phyloP scores from a whole-genome alignment of 169 alveolate species.

The Theileria parva region DNA sequence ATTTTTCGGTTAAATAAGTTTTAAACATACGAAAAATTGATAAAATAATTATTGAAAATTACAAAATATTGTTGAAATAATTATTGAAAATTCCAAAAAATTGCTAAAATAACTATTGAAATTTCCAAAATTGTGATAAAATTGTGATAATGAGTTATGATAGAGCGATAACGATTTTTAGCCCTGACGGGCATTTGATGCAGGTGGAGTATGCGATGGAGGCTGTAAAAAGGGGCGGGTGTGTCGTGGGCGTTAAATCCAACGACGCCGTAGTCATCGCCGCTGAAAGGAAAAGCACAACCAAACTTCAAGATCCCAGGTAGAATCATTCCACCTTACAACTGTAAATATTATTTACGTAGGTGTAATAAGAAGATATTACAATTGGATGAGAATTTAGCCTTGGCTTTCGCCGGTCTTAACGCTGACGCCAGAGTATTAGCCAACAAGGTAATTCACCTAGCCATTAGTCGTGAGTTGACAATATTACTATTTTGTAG shows the following conservation, averaged over 20 bases:
- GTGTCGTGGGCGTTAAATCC: constrained; percentile 96
- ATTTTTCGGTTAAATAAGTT: no score
- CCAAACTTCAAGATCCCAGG: constrained; percentile 91
- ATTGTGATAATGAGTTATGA: constrained; percentile 88
- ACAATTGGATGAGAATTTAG: constrained; percentile 90
- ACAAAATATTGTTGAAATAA: background rate
- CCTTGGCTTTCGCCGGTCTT: constrained; percentile 97
- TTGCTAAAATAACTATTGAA: background rate
- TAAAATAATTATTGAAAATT: background rate
- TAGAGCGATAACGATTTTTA: constrained; percentile 98
- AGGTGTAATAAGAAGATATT: constrained; percentile 87
- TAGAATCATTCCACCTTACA: background rate
- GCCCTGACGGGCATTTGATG: constrained; percentile 98
- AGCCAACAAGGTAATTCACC: constrained; percentile 86
- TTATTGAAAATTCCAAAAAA: background rate
- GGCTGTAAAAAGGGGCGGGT: constrained; percentile 95
- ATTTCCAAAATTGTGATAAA: constrained; percentile 1
- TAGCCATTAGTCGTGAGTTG: no score
- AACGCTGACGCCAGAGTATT: constrained; percentile 99
- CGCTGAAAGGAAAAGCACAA: constrained; percentile 95
- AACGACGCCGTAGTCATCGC: constrained; percentile 93
- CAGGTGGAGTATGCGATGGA: constrained; percentile 99
- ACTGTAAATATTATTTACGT: no score
- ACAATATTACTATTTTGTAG: constrained; percentile 34
- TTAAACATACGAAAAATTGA: background rate